Conservation (phyloP, 2,329 filamentous ascomycete species). For the Fusarium clavum region DNA sequence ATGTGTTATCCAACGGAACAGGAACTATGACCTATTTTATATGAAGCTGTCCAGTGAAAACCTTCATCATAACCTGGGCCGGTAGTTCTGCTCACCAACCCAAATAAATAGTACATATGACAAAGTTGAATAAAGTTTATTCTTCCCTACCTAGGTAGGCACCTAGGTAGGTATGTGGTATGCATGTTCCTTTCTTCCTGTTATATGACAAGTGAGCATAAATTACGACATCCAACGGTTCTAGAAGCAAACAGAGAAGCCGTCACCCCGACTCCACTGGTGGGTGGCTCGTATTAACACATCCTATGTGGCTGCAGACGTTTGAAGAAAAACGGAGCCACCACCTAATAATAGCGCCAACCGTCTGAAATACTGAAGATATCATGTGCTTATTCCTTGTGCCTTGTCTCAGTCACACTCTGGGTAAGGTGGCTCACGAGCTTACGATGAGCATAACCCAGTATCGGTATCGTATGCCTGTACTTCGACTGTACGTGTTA, state of each 20-base stretch:
- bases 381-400: conserved; percentile 32
- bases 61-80: background rate
- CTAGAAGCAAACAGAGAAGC: background rate
- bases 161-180: background rate
- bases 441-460: background rate
- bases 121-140: background rate
- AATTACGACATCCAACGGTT: background rate
- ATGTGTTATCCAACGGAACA: background rate
- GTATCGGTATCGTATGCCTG: conserved; percentile 6
- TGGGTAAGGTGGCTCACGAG: conserved; percentile 23
- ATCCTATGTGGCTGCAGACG: background rate
- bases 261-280: background rate
- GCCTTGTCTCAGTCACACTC: conserved; percentile 3
- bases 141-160: background rate
- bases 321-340: conserved; percentile 16
- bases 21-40: background rate
- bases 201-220: background rate
- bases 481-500: background rate
- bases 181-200: background rate
- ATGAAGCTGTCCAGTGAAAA: background rate
- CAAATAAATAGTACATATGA: background rate
- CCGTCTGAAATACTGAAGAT: background rate
- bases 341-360: background rate
- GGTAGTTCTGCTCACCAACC: background rate
- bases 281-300: conserved; percentile 2